phyloP scores from a whole-genome alignment of 1,284 basidiomycete species.

The Thelephora terrestris region DNA sequence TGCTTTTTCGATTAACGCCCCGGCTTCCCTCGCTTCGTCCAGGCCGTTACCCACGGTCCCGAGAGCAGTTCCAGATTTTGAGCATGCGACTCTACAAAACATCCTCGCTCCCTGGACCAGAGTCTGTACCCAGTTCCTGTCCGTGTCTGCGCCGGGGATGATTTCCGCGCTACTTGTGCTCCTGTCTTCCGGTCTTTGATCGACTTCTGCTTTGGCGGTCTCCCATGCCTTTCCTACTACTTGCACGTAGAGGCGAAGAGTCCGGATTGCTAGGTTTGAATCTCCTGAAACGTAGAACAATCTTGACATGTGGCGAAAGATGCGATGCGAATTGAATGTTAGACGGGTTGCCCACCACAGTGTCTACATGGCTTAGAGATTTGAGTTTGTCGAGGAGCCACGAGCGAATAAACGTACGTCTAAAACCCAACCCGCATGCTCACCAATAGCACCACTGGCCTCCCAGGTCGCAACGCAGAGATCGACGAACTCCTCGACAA shows the following conservation, averaged over 20 bases:
- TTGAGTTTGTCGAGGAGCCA: neutral
- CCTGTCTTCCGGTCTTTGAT: constrained; percentile 9
- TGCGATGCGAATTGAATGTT: constrained; percentile 82
- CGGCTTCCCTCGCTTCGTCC: constrained; percentile 48
- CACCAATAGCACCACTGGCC: constrained; percentile 46
- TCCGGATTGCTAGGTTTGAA: constrained; percentile 58
- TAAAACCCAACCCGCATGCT: constrained; percentile 60
- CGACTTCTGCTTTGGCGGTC: constrained; percentile 27
- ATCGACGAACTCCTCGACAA: constrained; percentile 80
- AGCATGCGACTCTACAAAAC: constrained; percentile 43
- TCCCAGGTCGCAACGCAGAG: constrained; percentile 79
- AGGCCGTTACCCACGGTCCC: constrained; percentile 28
- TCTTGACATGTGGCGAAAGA: constrained; percentile 76
- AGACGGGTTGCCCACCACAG: constrained; percentile 88
- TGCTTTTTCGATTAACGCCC: constrained; percentile 44
- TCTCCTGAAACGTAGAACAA: constrained; percentile 61
- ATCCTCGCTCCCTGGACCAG: constrained; percentile 68
- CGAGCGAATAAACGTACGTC: constrained; percentile 39
- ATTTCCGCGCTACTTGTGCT: constrained; percentile 6
- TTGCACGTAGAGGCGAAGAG: constrained; percentile 75
- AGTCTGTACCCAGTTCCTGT: constrained; percentile 59
- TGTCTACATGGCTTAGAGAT: constrained; percentile 33
- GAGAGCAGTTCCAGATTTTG: constrained; percentile 7
- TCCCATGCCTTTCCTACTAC: constrained; percentile 73
- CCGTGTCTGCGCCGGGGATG: constrained; percentile 32